Percentiles rank a stretch among this genome's conserved stretches.
Evolutionary conservation across 1,139 yeast species (phyloP).

Genomic region (Sugiyamaella xylanicola): DNA sequence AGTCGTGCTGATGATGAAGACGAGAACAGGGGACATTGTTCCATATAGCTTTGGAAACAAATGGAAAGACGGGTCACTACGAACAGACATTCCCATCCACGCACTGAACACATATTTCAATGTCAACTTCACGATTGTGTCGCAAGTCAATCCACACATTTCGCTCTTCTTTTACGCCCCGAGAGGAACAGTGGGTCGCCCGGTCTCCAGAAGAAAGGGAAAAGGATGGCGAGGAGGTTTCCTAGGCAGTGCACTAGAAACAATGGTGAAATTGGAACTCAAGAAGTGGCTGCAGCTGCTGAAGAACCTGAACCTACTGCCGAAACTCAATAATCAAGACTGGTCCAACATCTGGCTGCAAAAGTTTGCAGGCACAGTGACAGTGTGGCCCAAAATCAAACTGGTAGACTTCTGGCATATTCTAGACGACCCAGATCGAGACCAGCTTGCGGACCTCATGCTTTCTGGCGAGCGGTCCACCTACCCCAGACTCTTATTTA

Average conservation of each 20-base stretch:
- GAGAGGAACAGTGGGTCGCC: constrained; percentile 78
- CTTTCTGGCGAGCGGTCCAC: constrained; percentile 65
- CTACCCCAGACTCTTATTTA: constrained; percentile 66
- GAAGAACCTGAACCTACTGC: constrained; percentile 65
- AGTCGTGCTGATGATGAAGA: constrained; percentile 75
- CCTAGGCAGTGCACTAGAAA: constrained; percentile 70
- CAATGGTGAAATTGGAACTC: constrained; percentile 68
- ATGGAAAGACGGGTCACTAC: constrained; percentile 73
- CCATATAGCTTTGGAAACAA: constrained; percentile 76
- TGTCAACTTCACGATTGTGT: constrained; percentile 73
- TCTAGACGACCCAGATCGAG: constrained; percentile 67
- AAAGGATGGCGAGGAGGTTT: constrained; percentile 74
- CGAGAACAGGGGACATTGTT: constrained; percentile 49
- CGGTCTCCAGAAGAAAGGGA: constrained; percentile 65
- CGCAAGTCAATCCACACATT: constrained; percentile 84
- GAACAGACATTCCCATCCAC: constrained; percentile 72
- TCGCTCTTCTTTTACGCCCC: constrained; percentile 77
- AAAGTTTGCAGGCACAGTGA: constrained; percentile 71
- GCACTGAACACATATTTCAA: constrained; percentile 75
- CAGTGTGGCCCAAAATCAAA: constrained; percentile 71
- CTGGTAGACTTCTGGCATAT: constrained; percentile 64
- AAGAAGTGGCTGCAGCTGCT: constrained; percentile 73
- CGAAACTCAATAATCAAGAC: constrained; percentile 71
- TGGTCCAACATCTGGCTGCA: constrained; percentile 81
- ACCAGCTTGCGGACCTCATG: constrained; percentile 57